Conservation (phyloP, 352 stramenopile species). For the Globisporangium apiculatum region DNA sequence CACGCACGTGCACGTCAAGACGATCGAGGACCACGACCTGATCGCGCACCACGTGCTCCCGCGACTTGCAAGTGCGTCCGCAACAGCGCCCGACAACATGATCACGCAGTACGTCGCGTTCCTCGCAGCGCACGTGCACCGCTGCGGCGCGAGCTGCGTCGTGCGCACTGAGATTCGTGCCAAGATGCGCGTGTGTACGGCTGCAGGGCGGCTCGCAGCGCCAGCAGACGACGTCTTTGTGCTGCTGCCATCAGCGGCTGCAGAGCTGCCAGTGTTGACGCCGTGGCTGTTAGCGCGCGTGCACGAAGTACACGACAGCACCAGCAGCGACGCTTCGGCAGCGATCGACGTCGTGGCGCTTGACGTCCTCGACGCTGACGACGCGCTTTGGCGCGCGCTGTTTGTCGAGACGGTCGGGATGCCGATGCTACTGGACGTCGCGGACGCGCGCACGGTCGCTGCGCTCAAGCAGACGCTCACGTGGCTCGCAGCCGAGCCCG, state of each 20-base stretch:
- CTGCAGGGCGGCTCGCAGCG: slow-evolving; percentile 11
- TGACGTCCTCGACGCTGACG: slow-evolving; percentile 4
- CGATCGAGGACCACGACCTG: slow-evolving; percentile 65
- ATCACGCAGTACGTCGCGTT: slow-evolving; percentile 22
- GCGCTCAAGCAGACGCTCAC: slow-evolving; percentile 27
- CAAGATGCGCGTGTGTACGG: slow-evolving; percentile 27
- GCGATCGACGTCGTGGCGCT: slow-evolving; percentile 7
- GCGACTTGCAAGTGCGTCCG: slow-evolving; percentile 14
- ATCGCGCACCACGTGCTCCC: slow-evolving; percentile 58
- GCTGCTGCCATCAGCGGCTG: slow-evolving; percentile 17
- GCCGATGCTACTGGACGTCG: slow-evolving; percentile 26
- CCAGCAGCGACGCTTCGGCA: not conserved
- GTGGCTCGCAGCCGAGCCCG: slow-evolving; percentile 39
- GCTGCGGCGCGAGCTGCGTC: slow-evolving; percentile 21
- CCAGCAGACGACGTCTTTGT: slow-evolving; percentile 18
- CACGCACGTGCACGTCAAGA: slow-evolving; percentile 46
- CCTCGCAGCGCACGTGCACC: slow-evolving; percentile 24
- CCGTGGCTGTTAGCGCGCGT: slow-evolving; percentile 20
- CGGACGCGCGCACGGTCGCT: slow-evolving; percentile 13
- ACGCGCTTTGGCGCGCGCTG: slow-evolving; percentile 23
- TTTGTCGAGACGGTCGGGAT: slow-evolving; percentile 38
- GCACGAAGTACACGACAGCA: too few species aligned
- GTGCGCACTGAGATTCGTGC: slow-evolving; percentile 20
- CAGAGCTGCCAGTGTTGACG: slow-evolving; percentile 17
- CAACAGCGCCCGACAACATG: not conserved